A percentile compares a stretch with the other conserved stretches of the same genome.
phyloP scores from a whole-genome alignment of 345 rosid genomes.

The Salix suchowensis region DNA sequence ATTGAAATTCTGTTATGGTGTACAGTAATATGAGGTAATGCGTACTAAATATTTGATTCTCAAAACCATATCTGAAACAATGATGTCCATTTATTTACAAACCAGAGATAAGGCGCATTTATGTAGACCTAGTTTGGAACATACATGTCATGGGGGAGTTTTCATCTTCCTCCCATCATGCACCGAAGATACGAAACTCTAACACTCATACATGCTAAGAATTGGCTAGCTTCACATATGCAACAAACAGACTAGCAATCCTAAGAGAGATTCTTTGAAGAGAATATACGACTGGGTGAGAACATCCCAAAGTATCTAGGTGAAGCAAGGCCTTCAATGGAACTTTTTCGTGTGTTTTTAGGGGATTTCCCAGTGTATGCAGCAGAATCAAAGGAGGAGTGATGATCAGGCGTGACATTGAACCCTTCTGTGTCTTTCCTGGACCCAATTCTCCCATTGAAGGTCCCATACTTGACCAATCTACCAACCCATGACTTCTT shows the following conservation, averaged over 20 bases:
- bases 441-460: conserved; percentile 35
- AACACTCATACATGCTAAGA: neutral
- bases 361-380: conserved; percentile 16
- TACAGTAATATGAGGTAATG: neutral
- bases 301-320: conserved; percentile 58
- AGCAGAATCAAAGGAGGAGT: conserved; percentile 51
- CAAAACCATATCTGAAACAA: neutral
- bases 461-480: conserved; percentile 56
- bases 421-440: conserved; percentile 49
- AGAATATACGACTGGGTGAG: conserved; percentile 68
- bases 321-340: conserved; percentile 53
- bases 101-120: neutral
- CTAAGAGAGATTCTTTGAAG: conserved; percentile 37
- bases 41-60: neutral
- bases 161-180: neutral
- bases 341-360: conserved; percentile 9
- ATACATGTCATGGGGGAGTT: neutral
- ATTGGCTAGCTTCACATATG: neutral
- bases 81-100: neutral
- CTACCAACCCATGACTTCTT: conserved; percentile 72
- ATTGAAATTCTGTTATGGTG: neutral
- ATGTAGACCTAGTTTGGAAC: neutral
- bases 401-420: conserved; percentile 35
- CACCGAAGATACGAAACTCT: neutral
- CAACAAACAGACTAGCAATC: neutral